phyloP scores from a whole-genome alignment of 306 rosid species.

The Gynostemma pentaphyllum region DNA sequence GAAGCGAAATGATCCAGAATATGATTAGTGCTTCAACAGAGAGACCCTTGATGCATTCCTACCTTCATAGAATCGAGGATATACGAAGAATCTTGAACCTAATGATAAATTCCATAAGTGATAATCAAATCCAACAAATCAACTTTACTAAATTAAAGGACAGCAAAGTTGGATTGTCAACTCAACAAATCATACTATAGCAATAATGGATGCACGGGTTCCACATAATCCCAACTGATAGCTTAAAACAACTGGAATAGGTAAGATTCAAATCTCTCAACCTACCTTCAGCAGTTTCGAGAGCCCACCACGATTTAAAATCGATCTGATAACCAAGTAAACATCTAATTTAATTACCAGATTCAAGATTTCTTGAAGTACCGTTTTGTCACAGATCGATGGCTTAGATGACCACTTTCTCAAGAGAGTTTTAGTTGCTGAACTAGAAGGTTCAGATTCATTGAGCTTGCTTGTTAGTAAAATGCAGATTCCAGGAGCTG shows the following conservation, averaged over 20 bases:
- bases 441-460: neutral
- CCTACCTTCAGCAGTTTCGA: neutral
- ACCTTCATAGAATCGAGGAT: neutral
- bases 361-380: neutral
- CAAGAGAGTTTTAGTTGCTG: neutral
- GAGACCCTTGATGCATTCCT: no score
- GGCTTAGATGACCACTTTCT: neutral
- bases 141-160: neutral
- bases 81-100: neutral
- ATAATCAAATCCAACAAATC: neutral
- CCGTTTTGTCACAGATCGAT: neutral
- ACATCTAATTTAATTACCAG: neutral
- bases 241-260: neutral
- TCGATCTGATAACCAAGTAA: neutral
- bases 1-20: no score
- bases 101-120: neutral
- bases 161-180: constrained; percentile 1
- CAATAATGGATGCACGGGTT: neutral
- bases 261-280: neutral
- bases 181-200: neutral
- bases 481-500: neutral
- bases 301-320: neutral
- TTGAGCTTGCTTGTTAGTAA: neutral
- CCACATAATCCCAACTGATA: neutral
- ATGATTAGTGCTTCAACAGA: no score